Evolutionary conservation across 345 rosid species (phyloP), one percentile per base, ranked within the genome.

Genomic region (Hibiscus syriacus): DNA sequence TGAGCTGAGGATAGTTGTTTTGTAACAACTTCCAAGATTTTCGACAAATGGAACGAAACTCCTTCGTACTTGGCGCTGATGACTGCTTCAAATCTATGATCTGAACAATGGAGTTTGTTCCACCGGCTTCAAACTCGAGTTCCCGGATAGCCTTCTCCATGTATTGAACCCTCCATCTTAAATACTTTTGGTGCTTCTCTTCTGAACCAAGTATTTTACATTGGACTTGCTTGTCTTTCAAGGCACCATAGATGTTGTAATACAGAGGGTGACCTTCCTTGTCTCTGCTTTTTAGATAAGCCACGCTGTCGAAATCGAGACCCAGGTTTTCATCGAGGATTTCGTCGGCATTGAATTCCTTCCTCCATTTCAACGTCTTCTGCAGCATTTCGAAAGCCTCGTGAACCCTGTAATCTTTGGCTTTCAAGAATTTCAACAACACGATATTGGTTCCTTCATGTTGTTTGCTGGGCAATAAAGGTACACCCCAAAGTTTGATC

Each of bases 341-440:
- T 2, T 62, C 60, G 25, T 84, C 83, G 0, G 71, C 70, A 20
- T 68, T 74, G 74, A 58, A 73, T 53, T 73, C 75, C 38, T 23
- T 74, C 9, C 88, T 52, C 89, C 93, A 85, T 66, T 60, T 69
- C 14, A 87, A 25, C 2, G 83, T 81, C 59, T 74, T 81, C 20
- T 48, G 76, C 9, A 88, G 87, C 88, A 81, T 82, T 41, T 79
- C 66, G 10, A 80, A 84, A 19, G 93, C 90, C n/a, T 84, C 83
- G 0, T 66, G 68, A 0, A 76, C 87, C 71, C 80, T 85, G 54
- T 58, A 85, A 46, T 68, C 72, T 12, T 68, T 77, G 0, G 85
- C 87, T 70, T 77, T 77, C 63, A 84, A 73, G 83, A 85, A 84
- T 69, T 85, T 87, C 55, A 68, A 11, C 2, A 87, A 77, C 48